Evolutionary conservation across 768 basidiomycete genomes (phyloP), one percentile per base, ranked within the genome.

Genomic region (Trametes coccinea): DNA sequence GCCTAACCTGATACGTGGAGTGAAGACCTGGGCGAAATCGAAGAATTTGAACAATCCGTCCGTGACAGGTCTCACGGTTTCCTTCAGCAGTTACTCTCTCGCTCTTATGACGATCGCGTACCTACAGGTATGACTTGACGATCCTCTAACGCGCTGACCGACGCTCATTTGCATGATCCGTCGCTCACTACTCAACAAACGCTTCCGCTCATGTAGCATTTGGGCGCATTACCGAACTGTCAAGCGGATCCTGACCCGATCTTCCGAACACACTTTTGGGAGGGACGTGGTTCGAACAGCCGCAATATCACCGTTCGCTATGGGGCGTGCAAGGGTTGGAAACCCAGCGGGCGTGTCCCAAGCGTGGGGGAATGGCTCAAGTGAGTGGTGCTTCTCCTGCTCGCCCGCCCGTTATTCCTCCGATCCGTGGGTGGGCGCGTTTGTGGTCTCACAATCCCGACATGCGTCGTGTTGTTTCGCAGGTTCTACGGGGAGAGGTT

Each of bases 51-150:
- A 88, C 67, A 69, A 71, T 16, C 80, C 86, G 0, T 69, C 75
- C 16, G 66, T 68, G 0, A 33, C 29, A 10, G 57, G 46, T 0
- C 64, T 64, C 2, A 64, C 73, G 1, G 53, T 65, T 3, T 80
- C 80, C 2, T 86, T 88, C 67, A 87, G 82, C 61, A 88, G 85
- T 62, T 89, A 88, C 70, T 77, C 85, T 1, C 69, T 86, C 27
- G 74, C 79, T 9, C 68, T 89, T 65, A 87, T 89, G 86, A 81
- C 81, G 0, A 78, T 89, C 41, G 81, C 75, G 0, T 82, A 81
- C 60, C 69, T 87, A 3, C 88, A 89, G 75, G 86, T 84, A 48
- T 49, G 72, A 69, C 39, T 39, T 10, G 33, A 39, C 47, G n/a
- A 3, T 1, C n/a, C 17, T 16, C 27, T 29, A 39, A 39, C 13